phyloP scores from a whole-genome alignment of 2,329 filamentous ascomycete species.

The Zymoseptoria ardabiliae region DNA sequence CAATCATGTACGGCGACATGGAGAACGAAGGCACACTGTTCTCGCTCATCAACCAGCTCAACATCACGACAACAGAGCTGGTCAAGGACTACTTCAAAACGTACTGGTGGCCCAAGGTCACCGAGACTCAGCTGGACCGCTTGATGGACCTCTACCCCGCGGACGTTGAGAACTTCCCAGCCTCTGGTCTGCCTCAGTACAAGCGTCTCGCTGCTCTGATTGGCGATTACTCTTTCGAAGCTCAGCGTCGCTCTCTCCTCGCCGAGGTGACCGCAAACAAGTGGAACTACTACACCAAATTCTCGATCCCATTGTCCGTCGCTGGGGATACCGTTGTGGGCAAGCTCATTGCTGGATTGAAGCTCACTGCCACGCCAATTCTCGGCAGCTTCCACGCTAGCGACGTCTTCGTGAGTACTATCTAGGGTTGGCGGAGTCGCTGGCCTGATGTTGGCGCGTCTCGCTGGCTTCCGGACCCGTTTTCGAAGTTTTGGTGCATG shows the following conservation, averaged over 20 bases:
- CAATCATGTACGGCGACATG: conserved; percentile 10
- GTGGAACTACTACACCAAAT: conserved; percentile 8
- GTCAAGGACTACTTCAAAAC: conserved; percentile 15
- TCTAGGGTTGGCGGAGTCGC: neutral
- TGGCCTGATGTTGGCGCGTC: neutral
- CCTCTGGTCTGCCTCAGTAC: conserved; percentile 6
- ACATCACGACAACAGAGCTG: conserved; percentile 11
- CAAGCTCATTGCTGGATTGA: conserved; percentile 1
- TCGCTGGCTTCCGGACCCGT: too few species aligned
- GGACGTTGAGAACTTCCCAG: conserved; percentile 1
- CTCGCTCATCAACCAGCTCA: conserved; percentile 7
- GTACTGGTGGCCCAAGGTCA: conserved; percentile 12
- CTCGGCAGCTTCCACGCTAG: conserved; percentile 14
- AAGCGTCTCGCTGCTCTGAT: conserved; percentile 11
- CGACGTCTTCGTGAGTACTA: conserved; percentile 4
- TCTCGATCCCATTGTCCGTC: conserved; percentile 3
- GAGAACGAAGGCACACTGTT: conserved; percentile 14
- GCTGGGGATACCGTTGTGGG: neutral
- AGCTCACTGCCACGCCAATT: conserved; percentile 4
- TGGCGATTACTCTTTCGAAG: conserved; percentile 14
- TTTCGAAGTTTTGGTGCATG: neutral
- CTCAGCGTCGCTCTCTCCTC: conserved; percentile 8
- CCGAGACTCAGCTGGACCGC: conserved; percentile 8
- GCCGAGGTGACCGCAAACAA: conserved; percentile 1
- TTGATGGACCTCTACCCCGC: conserved; percentile 11